Conservation (phyloP, 2,329 filamentous ascomycete genomes). For the Botryotinia calthae region DNA sequence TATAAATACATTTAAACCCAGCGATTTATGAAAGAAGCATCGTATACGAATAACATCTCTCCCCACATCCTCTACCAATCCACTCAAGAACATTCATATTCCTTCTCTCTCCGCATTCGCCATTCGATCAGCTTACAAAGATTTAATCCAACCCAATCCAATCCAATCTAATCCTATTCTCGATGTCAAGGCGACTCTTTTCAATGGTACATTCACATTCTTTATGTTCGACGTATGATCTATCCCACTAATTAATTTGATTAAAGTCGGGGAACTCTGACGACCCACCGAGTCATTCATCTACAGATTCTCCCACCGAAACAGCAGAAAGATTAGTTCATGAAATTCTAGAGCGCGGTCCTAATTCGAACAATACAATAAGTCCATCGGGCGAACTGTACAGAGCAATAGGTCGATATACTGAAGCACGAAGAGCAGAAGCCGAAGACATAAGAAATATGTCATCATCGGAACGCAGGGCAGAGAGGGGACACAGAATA, state of each 20-base stretch:
- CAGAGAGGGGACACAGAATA: slow-evolving; percentile 22
- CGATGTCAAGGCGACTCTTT: slow-evolving; percentile 30
- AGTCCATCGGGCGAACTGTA: slow-evolving; percentile 46
- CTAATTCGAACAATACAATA: slow-evolving; percentile 40
- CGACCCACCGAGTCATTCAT: slow-evolving; percentile 28
- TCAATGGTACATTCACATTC: slow-evolving; percentile 31
- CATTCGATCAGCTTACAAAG: not conserved
- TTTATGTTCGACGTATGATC: not conserved
- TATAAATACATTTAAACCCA: not conserved
- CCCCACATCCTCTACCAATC: not conserved
- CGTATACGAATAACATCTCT: not conserved
- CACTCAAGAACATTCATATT: not conserved
- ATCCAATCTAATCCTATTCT: not conserved
- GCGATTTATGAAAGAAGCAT: not conserved
- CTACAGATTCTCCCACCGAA: slow-evolving; percentile 31
- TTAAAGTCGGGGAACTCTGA: slow-evolving; percentile 36
- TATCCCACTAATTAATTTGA: slow-evolving; percentile 4
- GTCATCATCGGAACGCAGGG: slow-evolving; percentile 16
- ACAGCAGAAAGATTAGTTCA: slow-evolving; percentile 39
- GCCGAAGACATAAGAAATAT: slow-evolving; percentile 1
- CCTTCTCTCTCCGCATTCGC: not conserved
- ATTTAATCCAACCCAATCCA: not conserved
- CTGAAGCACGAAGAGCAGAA: slow-evolving; percentile 7
- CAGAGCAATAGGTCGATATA: slow-evolving; percentile 42
- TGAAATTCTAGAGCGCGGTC: slow-evolving; percentile 42